Evolutionary conservation across 2,329 filamentous ascomycete species (phyloP), one percentile per base, ranked within the genome.

Genomic region (Ceratocystis diversiconidia): DNA sequence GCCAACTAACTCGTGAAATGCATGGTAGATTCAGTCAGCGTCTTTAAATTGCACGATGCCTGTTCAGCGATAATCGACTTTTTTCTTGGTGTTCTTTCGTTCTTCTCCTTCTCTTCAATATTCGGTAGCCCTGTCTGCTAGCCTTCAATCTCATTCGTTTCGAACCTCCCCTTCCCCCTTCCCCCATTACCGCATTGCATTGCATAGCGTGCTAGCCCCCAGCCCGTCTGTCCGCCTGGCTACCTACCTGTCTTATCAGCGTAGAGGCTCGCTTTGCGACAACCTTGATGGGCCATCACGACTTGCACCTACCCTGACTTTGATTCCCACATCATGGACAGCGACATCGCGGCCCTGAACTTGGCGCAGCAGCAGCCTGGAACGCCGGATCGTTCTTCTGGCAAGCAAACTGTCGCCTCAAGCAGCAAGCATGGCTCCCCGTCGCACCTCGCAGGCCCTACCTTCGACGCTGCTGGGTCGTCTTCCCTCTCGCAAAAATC

Each of bases 381-480:
- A 64, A 66, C 65, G 65, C 65, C 65, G 65, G 65, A 66, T 61
- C 65, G 65, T 66, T 61, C 65, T 32, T 59, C 52, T n/a, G 50
- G 32, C n/a, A 17, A 32, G 43, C 60, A 50, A 30, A 10, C 30
- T 41, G 50, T 63, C 15, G 36, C 52, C 57, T 19, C 50, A 41
- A 62, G 52, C 28, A 66, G 44, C 28, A 48, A 44, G 17, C 55
- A 62, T 32, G 22, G 25, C 15, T 55, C 64, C 8, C 64, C 64
- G 8, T 36, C 64, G 2, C 43, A 60, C 10, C 25, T 60, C 22
- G 28, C 64, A 28, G 63, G 63, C 30, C 63, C 65, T 60, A 55
- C 61, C 5, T 62, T 62, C n/a, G 65, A 65, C 50, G 36, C 62
- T 19, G 55, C 66, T 25, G 62, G 41, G 17, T 57, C 62, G 25